These are phyloP conservation scores for Colletotrichum kahawae DNA, from an alignment of 2,329 filamentous ascomycete species.

Conservation along the genomic window DNA sequence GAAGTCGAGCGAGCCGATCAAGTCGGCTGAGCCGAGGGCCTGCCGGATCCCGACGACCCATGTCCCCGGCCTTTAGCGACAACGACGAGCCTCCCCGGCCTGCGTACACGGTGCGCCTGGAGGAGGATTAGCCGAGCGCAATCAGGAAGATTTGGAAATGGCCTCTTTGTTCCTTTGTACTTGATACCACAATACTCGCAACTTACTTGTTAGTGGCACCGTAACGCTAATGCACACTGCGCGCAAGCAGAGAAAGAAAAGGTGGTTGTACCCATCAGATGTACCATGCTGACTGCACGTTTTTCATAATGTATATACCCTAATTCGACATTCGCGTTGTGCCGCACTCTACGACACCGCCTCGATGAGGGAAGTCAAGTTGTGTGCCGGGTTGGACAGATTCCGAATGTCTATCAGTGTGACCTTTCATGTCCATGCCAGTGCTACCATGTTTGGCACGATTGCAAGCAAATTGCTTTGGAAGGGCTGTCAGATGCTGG, in stretches of 20 bases:
- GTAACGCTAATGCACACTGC: not conserved
- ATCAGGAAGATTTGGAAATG: too few relatives aligned
- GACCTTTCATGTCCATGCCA: not conserved
- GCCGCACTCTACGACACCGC: not conserved
- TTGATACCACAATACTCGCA: not conserved
- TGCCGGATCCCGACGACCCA: not conserved
- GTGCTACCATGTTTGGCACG: not conserved
- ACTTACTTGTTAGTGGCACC: not conserved
- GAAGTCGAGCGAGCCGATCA: slow-evolving; percentile 11
- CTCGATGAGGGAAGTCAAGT: not conserved
- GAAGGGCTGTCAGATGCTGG: not conserved
- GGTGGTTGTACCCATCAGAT: not conserved
- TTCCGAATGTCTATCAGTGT: not conserved
- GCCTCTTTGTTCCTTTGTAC: not conserved
- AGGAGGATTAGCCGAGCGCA: not conserved
- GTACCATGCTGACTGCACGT: not conserved
- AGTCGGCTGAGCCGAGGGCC: not conserved
- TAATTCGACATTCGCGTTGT: not conserved
- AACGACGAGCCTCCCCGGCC: not conserved
- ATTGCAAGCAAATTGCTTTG: not conserved
- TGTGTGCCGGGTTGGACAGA: not conserved
- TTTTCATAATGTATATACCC: not conserved
- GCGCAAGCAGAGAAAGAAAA: not conserved
- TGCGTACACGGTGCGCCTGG: slow-evolving; percentile 1
- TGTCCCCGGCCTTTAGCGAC: not conserved